Percentiles rank a stretch among this genome's conserved stretches.
Conservation (phyloP, 768 basidiomycete species). For the Trametes gibbosa region DNA sequence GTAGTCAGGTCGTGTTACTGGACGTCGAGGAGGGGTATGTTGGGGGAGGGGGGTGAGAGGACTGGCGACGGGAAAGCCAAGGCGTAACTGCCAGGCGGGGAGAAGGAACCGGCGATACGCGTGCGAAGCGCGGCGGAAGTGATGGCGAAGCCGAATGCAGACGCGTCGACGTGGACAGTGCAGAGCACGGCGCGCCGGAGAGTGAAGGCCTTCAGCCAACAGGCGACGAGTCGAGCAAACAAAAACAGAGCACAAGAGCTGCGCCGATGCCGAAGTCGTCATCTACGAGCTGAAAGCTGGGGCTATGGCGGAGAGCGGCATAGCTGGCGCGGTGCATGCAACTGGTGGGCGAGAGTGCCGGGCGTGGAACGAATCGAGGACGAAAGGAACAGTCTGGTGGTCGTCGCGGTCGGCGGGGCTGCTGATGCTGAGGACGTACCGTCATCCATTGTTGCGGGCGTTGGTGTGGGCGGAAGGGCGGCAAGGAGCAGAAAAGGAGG, state of each 20-base stretch:
- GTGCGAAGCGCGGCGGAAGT: slow-evolving; percentile 6
- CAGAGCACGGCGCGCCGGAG: neutral
- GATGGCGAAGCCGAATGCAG: slow-evolving; percentile 10
- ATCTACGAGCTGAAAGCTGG: slow-evolving; percentile 25
- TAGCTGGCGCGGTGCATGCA: slow-evolving; percentile 7
- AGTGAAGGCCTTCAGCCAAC: slow-evolving; percentile 31
- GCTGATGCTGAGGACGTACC: slow-evolving; percentile 84
- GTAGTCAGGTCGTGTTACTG: slow-evolving; percentile 42
- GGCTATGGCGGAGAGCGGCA: slow-evolving; percentile 8
- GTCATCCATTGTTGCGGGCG: slow-evolving; percentile 52
- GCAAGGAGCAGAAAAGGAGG: slow-evolving; percentile 21
- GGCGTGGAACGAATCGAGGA: slow-evolving; percentile 9
- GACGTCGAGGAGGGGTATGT: slow-evolving; percentile 26
- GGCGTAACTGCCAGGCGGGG: slow-evolving; percentile 15
- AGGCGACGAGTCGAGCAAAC: slow-evolving; percentile 18
- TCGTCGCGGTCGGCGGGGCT: slow-evolving; percentile 56
- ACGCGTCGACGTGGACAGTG: slow-evolving; percentile 16
- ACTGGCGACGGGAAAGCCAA: slow-evolving; percentile 24
- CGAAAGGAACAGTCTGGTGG: slow-evolving; percentile 23
- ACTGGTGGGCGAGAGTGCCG: slow-evolving; percentile 5
- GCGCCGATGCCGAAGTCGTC: slow-evolving; percentile 19
- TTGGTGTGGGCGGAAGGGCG: slow-evolving; percentile 23
- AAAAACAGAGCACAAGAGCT: neutral
- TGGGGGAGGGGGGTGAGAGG: slow-evolving; percentile 22
- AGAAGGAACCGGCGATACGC: slow-evolving; percentile 9